Evolutionary conservation across 73 alveolate genomes (phyloP).

Genomic region (Tetrahymena elliotti): DNA sequence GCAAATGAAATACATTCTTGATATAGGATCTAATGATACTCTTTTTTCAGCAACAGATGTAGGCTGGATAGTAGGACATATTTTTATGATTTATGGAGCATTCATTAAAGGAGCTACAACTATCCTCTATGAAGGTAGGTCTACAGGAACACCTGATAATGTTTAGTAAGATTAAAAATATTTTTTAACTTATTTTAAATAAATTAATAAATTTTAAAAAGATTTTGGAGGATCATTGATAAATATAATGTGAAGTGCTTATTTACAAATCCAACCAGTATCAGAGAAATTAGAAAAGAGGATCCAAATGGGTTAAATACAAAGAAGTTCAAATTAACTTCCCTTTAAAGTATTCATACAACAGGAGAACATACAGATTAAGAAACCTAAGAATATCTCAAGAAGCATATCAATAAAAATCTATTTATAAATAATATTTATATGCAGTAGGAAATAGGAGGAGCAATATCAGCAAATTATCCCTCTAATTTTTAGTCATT

Average conservation of each 20-base stretch:
- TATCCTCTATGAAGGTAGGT: conserved; percentile 93
- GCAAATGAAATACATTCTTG: conserved; percentile 77
- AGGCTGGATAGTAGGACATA: conserved; percentile 98
- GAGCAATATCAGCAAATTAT: conserved; percentile 62
- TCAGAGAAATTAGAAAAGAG: conserved; percentile 86
- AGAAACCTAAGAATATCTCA: conserved; percentile 78
- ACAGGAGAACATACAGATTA: conserved; percentile 57
- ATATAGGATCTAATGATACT: conserved; percentile 60
- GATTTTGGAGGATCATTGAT: conserved; percentile 70
- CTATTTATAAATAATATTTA: background rate
- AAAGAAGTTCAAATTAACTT: background rate
- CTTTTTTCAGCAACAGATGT: conserved; percentile 81
- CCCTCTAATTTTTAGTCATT: conserved; percentile 4
- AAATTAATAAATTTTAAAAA: background rate
- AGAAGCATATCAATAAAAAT: conserved; percentile 18
- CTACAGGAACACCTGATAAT: conserved; percentile 84
- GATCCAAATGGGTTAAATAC: conserved; percentile 60
- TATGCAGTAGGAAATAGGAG: conserved; percentile 79
- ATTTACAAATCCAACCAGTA: conserved; percentile 96
- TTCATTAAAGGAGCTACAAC: conserved; percentile 91
- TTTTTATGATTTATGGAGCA: conserved; percentile 97
- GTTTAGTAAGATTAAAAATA: background rate
- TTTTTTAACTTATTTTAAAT: background rate
- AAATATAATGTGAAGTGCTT: conserved; percentile 77
- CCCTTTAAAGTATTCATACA: background rate